These are phyloP conservation scores for Elsinoe necatrix DNA, from an alignment of 2,329 filamentous ascomycete species.

Conservation along the genomic window DNA sequence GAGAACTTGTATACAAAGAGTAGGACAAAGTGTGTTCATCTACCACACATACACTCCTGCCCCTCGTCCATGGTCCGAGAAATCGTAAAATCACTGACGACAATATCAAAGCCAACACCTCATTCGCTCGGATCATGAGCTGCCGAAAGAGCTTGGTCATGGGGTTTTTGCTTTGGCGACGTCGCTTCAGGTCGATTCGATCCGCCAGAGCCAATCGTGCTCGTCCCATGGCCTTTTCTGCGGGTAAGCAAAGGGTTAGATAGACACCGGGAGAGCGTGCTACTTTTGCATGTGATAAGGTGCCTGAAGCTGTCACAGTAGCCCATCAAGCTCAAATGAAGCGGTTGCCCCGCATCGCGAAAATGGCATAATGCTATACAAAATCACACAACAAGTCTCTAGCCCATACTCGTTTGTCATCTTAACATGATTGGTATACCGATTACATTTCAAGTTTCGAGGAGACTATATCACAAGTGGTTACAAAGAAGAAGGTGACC, in stretches of 20 bases:
- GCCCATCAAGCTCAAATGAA: neutral
- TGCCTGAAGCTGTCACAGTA: neutral
- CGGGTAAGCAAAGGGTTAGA: neutral
- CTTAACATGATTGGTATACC: neutral
- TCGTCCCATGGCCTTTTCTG: neutral
- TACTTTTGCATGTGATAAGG: neutral
- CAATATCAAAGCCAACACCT: slow-evolving; percentile 1
- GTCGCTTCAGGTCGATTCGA: neutral
- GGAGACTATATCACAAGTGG: slow-evolving; percentile 5
- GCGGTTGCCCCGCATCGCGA: neutral
- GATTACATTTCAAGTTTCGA: neutral
- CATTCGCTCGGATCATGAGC: slow-evolving; percentile 10
- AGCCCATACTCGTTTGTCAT: neutral
- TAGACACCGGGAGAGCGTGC: neutral
- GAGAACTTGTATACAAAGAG: neutral
- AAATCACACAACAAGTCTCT: neutral
- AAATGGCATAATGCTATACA: neutral
- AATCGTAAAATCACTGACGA: slow-evolving; percentile 9
- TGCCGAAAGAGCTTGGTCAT: slow-evolving; percentile 1
- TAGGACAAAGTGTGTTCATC: neutral
- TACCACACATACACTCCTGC: neutral
- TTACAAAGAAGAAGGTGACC: slow-evolving; percentile 12
- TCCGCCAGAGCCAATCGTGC: slow-evolving; percentile 2
- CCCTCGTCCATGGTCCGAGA: neutral
- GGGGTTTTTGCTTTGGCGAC: slow-evolving; percentile 9